Percentiles rank a stretch among this genome's conserved stretches.
These are phyloP conservation scores for Tylopilus plumbeoviolaceoides DNA, from an alignment of 768 basidiomycete genomes.

Conservation along the genomic window DNA sequence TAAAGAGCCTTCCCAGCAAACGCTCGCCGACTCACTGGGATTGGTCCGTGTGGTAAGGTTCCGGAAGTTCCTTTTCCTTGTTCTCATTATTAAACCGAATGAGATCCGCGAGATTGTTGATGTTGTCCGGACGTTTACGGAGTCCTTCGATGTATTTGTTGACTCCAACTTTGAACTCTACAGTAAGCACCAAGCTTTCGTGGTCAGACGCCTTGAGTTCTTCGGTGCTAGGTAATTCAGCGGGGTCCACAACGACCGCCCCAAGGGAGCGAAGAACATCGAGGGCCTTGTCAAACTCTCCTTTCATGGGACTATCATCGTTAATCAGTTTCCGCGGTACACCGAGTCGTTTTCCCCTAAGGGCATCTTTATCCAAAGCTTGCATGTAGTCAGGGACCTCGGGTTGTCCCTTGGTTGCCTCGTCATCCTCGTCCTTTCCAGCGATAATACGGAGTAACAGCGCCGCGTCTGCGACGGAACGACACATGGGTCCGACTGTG, in stretches of 20 bases:
- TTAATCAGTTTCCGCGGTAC: slow-evolving; percentile 41
- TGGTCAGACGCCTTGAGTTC: slow-evolving; percentile 45
- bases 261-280: slow-evolving; percentile 36
- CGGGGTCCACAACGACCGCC: slow-evolving; percentile 56
- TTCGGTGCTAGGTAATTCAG: slow-evolving; percentile 52
- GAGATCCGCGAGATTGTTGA: slow-evolving; percentile 51
- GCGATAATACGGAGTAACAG: slow-evolving; percentile 51
- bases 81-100: slow-evolving; percentile 55
- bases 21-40: slow-evolving; percentile 25
- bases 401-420: slow-evolving; percentile 50
- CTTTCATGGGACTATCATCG: slow-evolving; percentile 22
- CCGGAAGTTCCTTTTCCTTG: slow-evolving; percentile 42
- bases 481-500: slow-evolving; percentile 54
- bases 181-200: slow-evolving; percentile 48
- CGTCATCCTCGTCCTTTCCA: slow-evolving; percentile 50
- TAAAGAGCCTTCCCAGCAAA: not conserved
- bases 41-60: slow-evolving; percentile 34
- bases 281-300: slow-evolving; percentile 38
- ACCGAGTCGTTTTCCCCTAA: slow-evolving; percentile 51
- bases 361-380: slow-evolving; percentile 45
- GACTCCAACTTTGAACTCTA: slow-evolving; percentile 62
- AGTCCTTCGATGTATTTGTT: slow-evolving; percentile 46
- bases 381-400: slow-evolving; percentile 52
- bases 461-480: slow-evolving; percentile 53
- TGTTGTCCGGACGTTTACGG: slow-evolving; percentile 50